Evolutionary conservation across 768 basidiomycete species (phyloP).

Genomic region (Epithele typhae): DNA sequence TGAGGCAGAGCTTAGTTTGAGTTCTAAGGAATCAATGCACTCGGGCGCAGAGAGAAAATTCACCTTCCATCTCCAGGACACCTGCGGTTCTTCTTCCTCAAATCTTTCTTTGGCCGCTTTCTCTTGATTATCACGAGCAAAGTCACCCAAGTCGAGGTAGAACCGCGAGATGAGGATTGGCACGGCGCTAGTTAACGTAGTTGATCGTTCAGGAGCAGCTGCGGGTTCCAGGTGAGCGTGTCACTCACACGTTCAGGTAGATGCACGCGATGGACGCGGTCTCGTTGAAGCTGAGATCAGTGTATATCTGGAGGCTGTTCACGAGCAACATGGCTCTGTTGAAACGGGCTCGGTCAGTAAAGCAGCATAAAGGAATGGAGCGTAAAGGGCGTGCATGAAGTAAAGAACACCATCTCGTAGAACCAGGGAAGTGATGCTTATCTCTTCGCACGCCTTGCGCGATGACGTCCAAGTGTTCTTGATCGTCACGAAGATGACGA

Average conservation of each 20-base stretch:
- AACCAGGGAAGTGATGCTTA: neutral
- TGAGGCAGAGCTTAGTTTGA: too few species aligned
- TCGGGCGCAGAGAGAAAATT: too few species aligned
- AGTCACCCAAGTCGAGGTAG: neutral
- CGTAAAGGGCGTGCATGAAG: neutral
- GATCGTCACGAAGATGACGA: neutral
- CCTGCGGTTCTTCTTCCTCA: neutral
- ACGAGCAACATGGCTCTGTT: slow-evolving; percentile 1
- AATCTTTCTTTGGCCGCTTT: too few species aligned
- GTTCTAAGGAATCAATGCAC: too few species aligned
- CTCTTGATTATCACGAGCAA: too few species aligned
- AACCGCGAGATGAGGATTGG: neutral
- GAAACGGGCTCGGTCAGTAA: too few species aligned
- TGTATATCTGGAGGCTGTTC: neutral
- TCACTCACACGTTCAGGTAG: neutral
- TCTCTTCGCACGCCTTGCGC: neutral
- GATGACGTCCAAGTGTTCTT: neutral
- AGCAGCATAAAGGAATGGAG: too few species aligned
- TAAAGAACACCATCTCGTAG: neutral
- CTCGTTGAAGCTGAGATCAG: too few species aligned
- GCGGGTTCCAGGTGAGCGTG: too few species aligned
- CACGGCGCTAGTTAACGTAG: neutral
- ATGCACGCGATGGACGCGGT: neutral
- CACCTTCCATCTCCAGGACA: neutral
- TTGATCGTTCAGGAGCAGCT: too few species aligned